Evolutionary conservation across 2,329 filamentous ascomycete species (phyloP), one percentile per base, ranked within the genome.

Genomic region (Samsoniella hepiali): DNA sequence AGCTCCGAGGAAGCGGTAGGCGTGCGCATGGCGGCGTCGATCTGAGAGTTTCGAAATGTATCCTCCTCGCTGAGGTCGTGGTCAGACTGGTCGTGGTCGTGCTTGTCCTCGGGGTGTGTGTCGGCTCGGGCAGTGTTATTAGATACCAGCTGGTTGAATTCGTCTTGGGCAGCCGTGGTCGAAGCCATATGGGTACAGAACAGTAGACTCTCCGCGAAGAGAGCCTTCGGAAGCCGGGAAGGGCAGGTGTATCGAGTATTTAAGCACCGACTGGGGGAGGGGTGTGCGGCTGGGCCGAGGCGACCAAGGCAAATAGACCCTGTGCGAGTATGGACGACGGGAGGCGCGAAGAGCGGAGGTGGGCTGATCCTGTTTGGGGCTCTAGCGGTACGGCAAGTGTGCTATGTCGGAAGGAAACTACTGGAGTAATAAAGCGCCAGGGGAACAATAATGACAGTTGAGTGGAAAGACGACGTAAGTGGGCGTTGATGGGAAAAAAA

Each of bases 11-110:
- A 82, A 65, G 67, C 72, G 64, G 82, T 80, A 59, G 87, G 83
- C 74, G 87, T 87, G 70, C 88, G 81, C 85, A 89, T 89, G 70
- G 82, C 84, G 69, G 82, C 82, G 74, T 88, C 82, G 73, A 89
- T 84, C 71, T 84, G 81, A 49, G 76, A 68, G 73, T 82, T 78
- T 65, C 80, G 82, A 69, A 80, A 81, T 13, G 71, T 69, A 69
- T 86, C 83, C 72, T 87, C 84, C 70, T 88, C 82, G 72, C 84
- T 81, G 66, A 79, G 75, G 64, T 85, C 83, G 69, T 85, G 78
- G 70, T 83, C 79, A 64, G 75, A 73, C 58, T 81, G 72, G 64
- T 77, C 73, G 65, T 79, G 77, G 69, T 78, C 75, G 76, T 84
- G 78, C 67, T 82, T 78, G 70, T 86, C 84, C 73, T 90, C 87